phyloP scores from a whole-genome alignment of 257 asterid species.

The Petunia secreta region DNA sequence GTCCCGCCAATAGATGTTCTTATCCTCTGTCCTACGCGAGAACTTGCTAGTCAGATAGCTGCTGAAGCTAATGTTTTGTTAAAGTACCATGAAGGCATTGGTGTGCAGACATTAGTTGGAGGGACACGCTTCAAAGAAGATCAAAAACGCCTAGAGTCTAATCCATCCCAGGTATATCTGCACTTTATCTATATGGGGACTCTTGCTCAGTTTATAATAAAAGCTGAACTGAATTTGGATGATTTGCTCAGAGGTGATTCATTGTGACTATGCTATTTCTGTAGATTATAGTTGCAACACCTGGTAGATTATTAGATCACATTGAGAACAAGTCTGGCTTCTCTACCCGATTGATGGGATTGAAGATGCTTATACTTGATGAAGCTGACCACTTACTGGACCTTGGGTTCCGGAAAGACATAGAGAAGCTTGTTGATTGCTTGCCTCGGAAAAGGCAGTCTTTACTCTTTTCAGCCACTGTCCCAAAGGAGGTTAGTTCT shows the following conservation, averaged over 20 bases:
- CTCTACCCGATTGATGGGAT: constrained; percentile 85
- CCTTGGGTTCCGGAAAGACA: constrained; percentile 88
- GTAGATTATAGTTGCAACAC: constrained; percentile 95
- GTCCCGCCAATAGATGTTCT: constrained; percentile 68
- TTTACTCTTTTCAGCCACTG: constrained; percentile 80
- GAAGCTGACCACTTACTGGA: constrained; percentile 90
- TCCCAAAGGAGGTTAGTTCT: constrained; percentile 81
- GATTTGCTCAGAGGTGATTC: background rate
- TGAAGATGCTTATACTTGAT: constrained; percentile 87
- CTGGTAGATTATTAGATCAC: constrained; percentile 95
- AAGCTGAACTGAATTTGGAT: background rate
- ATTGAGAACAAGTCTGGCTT: constrained; percentile 90
- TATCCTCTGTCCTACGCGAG: constrained; percentile 90
- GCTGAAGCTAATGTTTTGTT: constrained; percentile 92
- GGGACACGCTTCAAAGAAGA: constrained; percentile 93
- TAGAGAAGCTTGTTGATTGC: constrained; percentile 92
- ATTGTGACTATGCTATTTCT: constrained; percentile 31
- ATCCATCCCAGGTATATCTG: constrained; percentile 68
- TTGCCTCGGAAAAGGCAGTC: constrained; percentile 89
- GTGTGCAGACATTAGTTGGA: constrained; percentile 83
- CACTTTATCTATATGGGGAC: background rate
- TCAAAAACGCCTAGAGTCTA: constrained; percentile 72
- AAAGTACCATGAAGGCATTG: constrained; percentile 83
- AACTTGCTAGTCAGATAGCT: constrained; percentile 92
- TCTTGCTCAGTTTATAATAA: background rate